These are phyloP conservation scores for Hypholoma sublateritium DNA, from an alignment of 768 basidiomycete genomes.

Conservation along the genomic window DNA sequence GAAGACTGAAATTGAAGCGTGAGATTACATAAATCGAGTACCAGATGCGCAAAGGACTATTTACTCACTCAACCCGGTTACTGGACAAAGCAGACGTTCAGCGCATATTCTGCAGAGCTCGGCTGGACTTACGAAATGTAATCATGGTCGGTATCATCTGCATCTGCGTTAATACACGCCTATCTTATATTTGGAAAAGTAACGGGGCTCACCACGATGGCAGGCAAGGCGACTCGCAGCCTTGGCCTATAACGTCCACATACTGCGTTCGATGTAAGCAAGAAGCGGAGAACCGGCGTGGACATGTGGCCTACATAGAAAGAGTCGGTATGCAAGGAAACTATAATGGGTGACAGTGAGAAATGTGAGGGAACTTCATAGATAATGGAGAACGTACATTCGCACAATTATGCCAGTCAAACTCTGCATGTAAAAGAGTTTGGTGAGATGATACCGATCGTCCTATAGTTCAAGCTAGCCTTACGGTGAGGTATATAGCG, in stretches of 20 bases:
- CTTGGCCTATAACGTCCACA: constrained; percentile 15
- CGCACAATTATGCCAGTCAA: constrained; percentile 23
- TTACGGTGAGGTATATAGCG: constrained; percentile 22
- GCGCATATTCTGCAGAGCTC: too few relatives aligned
- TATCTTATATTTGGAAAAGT: too few relatives aligned
- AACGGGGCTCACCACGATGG: constrained; percentile 15
- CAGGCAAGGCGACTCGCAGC: constrained; percentile 12
- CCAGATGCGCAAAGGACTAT: too few relatives aligned
- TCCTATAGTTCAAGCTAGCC: not conserved
- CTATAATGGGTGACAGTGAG: constrained; percentile 5
- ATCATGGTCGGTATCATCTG: not conserved
- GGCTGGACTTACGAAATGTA: not conserved
- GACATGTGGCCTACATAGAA: constrained; percentile 9
- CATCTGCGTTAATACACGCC: not conserved
- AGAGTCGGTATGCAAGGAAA: constrained; percentile 22
- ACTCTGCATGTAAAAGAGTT: constrained; percentile 9
- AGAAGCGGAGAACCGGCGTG: too few relatives aligned
- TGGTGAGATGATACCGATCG: not conserved
- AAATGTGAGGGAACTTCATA: not conserved
- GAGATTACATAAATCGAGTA: not conserved
- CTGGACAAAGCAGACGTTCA: too few relatives aligned
- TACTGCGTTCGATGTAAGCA: constrained; percentile 6
- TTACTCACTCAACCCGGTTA: too few relatives aligned
- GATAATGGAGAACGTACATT: constrained; percentile 6
- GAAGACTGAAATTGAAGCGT: not conserved